These are phyloP conservation scores for Phascolomyces articulosus DNA, from an alignment of 371 early-diverging fungal genomes.

Conservation along the genomic window DNA sequence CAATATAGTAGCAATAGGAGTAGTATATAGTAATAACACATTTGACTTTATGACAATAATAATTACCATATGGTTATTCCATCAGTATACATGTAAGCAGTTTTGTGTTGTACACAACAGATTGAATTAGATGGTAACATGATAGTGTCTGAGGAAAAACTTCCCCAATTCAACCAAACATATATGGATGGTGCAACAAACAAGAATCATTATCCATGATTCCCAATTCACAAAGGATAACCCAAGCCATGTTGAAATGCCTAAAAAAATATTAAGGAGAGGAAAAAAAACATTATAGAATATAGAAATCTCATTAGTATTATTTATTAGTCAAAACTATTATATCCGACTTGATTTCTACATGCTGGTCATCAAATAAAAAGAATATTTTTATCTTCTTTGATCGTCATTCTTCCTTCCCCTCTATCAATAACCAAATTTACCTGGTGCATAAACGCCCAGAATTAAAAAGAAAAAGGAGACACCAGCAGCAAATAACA, in stretches of 20 bases:
- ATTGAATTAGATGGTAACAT: neutral
- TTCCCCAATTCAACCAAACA: neutral
- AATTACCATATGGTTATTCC: no score
- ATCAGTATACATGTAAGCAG: no score
- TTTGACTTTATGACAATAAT: no score
- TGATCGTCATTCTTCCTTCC: neutral
- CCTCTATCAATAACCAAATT: no score
- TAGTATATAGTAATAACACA: no score
- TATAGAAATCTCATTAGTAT: no score
- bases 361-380: no score
- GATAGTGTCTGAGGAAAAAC: neutral
- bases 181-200: slow-evolving; percentile 2
- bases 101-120: neutral
- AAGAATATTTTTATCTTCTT: neutral
- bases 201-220: slow-evolving; percentile 15
- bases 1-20: no score
- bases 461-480: slow-evolving; percentile 68
- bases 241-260: slow-evolving; percentile 61
- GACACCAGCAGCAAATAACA: slow-evolving; percentile 71
- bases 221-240: slow-evolving; percentile 57
- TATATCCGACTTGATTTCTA: no score
- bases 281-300: neutral
- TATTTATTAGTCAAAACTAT: no score
- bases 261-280: slow-evolving; percentile 8
- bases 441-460: slow-evolving; percentile 76